Evolutionary conservation across 225 moss, liverwort and hornwort species (phyloP).

Genomic region (Physcomitrium patens): DNA sequence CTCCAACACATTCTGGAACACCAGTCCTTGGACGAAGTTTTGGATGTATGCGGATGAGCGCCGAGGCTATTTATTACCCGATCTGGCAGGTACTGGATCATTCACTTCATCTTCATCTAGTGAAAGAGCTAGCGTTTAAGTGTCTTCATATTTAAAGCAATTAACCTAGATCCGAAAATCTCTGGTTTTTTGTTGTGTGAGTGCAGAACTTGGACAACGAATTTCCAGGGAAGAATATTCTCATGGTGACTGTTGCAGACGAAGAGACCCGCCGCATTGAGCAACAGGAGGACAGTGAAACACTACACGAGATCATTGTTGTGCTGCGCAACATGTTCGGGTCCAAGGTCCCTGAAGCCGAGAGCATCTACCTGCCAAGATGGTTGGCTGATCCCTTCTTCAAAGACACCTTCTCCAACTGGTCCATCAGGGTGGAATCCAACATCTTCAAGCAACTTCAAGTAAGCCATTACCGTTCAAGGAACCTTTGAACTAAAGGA

Average conservation of each 20-base stretch:
- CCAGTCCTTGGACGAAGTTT: conserved; percentile 64
- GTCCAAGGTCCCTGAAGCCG: conserved; percentile 42
- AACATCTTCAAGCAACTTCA: conserved; percentile 63
- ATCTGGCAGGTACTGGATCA: conserved; percentile 72
- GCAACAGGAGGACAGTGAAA: conserved; percentile 62
- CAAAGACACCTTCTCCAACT: conserved; percentile 79
- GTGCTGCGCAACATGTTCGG: conserved; percentile 76
- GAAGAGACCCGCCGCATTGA: conserved; percentile 81
- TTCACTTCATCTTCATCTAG: not conserved
- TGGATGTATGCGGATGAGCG: conserved; percentile 80
- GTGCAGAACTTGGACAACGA: conserved; percentile 74
- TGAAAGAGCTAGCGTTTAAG: not conserved
- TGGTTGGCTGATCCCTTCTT: conserved; percentile 62
- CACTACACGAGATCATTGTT: conserved; percentile 58
- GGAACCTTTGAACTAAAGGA: not conserved
- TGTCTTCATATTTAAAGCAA: not conserved
- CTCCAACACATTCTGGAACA: conserved; percentile 70
- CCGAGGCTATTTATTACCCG: conserved; percentile 86
- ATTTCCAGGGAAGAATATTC: conserved; percentile 63
- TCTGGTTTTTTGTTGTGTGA: no score
- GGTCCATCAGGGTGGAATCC: conserved; percentile 70
- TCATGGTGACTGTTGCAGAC: conserved; percentile 79
- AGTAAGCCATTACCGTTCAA: conserved; percentile 23
- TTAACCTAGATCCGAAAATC: not conserved
- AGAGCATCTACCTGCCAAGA: conserved; percentile 56